Evolutionary conservation across 2,329 filamentous ascomycete species (phyloP).

Genomic region (Metarhizium anisopliae): DNA sequence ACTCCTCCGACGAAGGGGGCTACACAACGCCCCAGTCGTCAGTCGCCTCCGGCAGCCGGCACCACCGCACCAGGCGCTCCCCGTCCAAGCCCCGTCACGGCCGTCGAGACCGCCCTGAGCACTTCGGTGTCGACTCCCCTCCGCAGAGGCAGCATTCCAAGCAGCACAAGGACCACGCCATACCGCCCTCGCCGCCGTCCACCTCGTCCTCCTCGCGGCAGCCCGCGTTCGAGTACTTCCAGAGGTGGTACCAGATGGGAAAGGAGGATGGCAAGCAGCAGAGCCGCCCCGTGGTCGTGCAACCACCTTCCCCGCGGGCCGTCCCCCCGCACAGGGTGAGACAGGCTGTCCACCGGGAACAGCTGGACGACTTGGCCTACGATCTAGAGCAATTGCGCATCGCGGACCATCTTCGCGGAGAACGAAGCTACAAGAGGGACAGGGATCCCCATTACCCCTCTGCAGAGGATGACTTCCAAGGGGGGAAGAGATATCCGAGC

Average conservation of each 20-base stretch:
- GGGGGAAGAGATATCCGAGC: neutral
- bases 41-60: conserved; percentile 6
- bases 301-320: neutral
- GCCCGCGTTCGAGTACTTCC: neutral
- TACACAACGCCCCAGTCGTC: conserved; percentile 13
- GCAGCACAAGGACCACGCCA: neutral
- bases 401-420: neutral
- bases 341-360: neutral
- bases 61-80: conserved; percentile 5
- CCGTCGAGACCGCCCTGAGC: neutral
- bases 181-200: neutral
- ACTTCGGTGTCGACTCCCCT: neutral
- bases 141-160: neutral
- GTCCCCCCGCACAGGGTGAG: neutral
- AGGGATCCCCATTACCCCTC: neutral
- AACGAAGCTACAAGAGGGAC: neutral
- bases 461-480: neutral
- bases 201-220: neutral
- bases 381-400: neutral
- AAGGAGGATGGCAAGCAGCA: neutral
- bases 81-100: conserved; percentile 8
- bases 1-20: neutral
- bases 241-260: neutral
- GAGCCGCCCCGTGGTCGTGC: neutral
- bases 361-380: neutral